These are phyloP conservation scores for Cornus suecica DNA, from an alignment of 148 eudicot species.

Conservation along the genomic window DNA sequence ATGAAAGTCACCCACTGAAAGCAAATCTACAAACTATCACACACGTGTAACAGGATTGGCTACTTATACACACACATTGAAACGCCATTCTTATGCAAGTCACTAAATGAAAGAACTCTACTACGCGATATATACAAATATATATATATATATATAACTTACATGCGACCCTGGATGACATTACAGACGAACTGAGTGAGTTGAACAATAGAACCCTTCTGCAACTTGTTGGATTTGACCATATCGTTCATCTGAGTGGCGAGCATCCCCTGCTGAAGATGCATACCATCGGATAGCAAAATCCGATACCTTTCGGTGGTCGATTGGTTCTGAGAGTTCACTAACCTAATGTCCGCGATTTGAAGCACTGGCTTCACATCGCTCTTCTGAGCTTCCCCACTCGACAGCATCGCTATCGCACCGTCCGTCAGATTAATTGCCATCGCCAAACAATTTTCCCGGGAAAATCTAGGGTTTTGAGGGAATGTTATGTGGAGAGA, in stretches of 20 bases:
- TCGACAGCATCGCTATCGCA: conserved; percentile 38
- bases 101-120: no score
- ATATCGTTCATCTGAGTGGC: conserved; percentile 67
- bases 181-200: conserved; percentile 46
- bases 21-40: no score
- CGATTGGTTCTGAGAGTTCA: conserved; percentile 32
- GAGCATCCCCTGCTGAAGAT: conserved; percentile 72
- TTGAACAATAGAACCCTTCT: conserved; percentile 61
- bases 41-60: no score
- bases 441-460: conserved; percentile 10
- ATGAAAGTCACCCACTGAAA: no score
- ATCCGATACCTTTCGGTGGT: conserved; percentile 50
- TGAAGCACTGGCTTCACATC: conserved; percentile 55
- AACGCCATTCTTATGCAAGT: no score
- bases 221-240: conserved; percentile 35
- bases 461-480: neutral
- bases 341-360: conserved; percentile 44
- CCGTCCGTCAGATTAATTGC: conserved; percentile 46
- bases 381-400: conserved; percentile 9
- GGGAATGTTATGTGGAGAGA: neutral
- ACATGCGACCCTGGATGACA: conserved; percentile 46
- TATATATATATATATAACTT: neutral
- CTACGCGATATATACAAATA: neutral
- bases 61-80: no score
- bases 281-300: conserved; percentile 59